Evolutionary conservation across 2,329 filamentous ascomycete genomes (phyloP), one percentile per base, ranked within the genome.

Genomic region (Chrysoporthe cubensis): DNA sequence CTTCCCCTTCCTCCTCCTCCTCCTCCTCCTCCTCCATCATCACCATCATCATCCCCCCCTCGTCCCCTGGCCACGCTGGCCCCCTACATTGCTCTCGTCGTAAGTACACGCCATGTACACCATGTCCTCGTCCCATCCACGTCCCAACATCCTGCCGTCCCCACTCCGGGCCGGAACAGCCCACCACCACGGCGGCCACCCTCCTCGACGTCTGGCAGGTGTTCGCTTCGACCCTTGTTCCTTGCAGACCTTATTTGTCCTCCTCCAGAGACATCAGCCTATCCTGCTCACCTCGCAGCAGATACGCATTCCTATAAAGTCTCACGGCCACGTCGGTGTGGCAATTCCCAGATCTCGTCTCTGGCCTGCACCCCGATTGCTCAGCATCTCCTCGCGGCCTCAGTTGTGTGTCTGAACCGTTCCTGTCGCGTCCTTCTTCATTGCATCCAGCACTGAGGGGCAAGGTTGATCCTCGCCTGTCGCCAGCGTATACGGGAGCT

Each of bases 171-270:
- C 13, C 11, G 34, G 13, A 60, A 48, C 3, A 48, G 26, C 42
- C 54, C 40, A 59, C 52, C 32, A 58, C 21, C 43, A 60, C 26
- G 26, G 26, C 26, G 26, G 26, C 32, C 14, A 34, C 59, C 26
- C 59, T 46, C 43, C 26, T 67, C 62, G 40, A 66, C 40, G 40
- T 59, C 48, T 68, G 64, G 56, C 64, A 57, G 43, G 34, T 63
- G 59, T 26, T 42, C 43, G 8, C 18, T 58, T n/a, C 16, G 48
- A 62, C 52, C 63, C 59, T 66, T 58, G 57, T 64, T 14, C 65
- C 63, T 66, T 65, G 58, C 58, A 62, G 37, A 66, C 58, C 50
- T 59, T 66, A 61, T 40, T 58, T 11, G 42, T 40, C 42, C 42
- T 64, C 40, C 42, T 32, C 14, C n/a, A 21, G 26, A 9, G 34